Conservation (phyloP, 1,284 basidiomycete genomes). For the Trichosporon coremiiforme region DNA sequence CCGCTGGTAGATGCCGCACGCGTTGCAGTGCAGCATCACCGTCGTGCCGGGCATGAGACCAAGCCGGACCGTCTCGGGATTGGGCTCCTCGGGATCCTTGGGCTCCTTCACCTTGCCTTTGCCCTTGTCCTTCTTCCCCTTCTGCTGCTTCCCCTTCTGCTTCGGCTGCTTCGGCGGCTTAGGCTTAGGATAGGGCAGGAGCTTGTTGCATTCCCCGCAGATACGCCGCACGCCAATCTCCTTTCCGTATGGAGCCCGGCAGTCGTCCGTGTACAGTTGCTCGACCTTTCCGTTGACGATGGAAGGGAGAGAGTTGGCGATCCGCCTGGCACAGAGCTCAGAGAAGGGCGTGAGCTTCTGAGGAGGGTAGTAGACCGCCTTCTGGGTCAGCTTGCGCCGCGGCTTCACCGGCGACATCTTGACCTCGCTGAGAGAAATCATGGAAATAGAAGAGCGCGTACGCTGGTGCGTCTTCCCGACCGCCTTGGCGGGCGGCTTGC, state of each 20-base stretch:
- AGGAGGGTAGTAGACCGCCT: not conserved
- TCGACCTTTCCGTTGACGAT: not conserved
- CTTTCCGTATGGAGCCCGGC: not conserved
- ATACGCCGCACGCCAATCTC: not conserved
- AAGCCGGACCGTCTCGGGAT: not conserved
- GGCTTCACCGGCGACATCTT: too few species aligned
- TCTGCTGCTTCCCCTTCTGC: too few species aligned
- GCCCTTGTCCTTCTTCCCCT: too few species aligned
- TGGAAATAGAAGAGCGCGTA: too few species aligned
- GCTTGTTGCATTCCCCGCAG: slow-evolving; percentile 4
- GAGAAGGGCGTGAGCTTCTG: not conserved
- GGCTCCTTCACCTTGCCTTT: too few species aligned
- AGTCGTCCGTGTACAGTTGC: slow-evolving; percentile 10
- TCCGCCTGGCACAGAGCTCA: not conserved
- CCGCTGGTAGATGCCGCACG: not conserved
- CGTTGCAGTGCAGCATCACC: slow-evolving; percentile 8
- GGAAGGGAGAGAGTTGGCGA: not conserved
- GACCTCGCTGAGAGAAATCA: too few species aligned
- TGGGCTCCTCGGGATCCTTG: not conserved
- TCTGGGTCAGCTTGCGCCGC: too few species aligned
- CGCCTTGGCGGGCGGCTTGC: too few species aligned
- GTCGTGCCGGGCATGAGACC: not conserved
- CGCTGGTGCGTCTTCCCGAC: too few species aligned
- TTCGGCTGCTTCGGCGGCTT: too few species aligned
- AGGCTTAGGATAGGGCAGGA: not conserved